Evolutionary conservation across 2,329 filamentous ascomycete genomes (phyloP).

Genomic region (Phialophora expanda): DNA sequence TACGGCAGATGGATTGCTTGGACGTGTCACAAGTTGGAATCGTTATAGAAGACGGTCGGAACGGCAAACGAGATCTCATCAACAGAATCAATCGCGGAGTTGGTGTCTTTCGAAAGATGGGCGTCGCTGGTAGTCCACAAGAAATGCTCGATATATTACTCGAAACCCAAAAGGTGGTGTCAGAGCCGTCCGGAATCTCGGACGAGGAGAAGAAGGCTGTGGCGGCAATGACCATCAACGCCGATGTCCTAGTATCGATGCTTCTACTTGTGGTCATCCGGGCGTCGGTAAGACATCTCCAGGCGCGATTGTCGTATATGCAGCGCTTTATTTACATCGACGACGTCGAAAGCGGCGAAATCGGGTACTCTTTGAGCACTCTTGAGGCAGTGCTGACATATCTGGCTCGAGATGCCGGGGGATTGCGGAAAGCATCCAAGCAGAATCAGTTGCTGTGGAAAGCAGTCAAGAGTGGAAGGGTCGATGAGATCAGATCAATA

Average conservation of each 20-base stretch:
- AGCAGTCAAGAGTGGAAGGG: slow-evolving; percentile 75
- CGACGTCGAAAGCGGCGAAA: slow-evolving; percentile 93
- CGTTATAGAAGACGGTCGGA: slow-evolving; percentile 75
- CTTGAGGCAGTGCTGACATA: slow-evolving; percentile 94
- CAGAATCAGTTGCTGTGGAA: slow-evolving; percentile 89
- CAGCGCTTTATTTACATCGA: slow-evolving; percentile 97
- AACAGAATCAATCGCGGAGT: slow-evolving; percentile 77
- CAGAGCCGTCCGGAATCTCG: slow-evolving; percentile 57
- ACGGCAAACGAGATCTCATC: slow-evolving; percentile 80
- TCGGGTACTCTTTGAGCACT: slow-evolving; percentile 94
- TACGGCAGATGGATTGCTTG: slow-evolving; percentile 89
- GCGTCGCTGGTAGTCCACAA: slow-evolving; percentile 76
- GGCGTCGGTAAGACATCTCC: slow-evolving; percentile 82
- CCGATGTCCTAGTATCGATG: slow-evolving; percentile 90
- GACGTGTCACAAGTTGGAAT: slow-evolving; percentile 96
- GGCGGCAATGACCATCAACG: slow-evolving; percentile 71
- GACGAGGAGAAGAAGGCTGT: slow-evolving; percentile 57
- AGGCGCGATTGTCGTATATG: slow-evolving; percentile 91
- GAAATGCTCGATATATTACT: slow-evolving; percentile 86
- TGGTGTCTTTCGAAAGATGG: slow-evolving; percentile 87
- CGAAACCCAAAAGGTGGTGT: slow-evolving; percentile 81
- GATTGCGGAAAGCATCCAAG: slow-evolving; percentile 80
- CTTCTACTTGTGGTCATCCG: slow-evolving; percentile 91
- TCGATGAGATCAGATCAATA: slow-evolving; percentile 75
- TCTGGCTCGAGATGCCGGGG: slow-evolving; percentile 78